Conservation (phyloP, 345 rosid species). For the Rhodamnia rubescens region DNA sequence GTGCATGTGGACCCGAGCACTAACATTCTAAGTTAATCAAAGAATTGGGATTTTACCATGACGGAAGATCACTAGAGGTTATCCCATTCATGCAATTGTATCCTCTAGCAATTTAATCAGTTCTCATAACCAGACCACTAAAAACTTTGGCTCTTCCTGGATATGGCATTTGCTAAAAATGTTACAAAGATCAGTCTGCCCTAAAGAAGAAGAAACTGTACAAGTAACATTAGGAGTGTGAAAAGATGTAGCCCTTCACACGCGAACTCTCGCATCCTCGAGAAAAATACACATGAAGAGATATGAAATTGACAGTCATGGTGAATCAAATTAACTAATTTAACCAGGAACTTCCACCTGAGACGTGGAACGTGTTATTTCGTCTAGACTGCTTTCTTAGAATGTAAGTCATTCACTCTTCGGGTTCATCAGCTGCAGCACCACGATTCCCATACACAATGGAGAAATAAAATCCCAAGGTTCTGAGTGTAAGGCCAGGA, state of each 20-base stretch:
- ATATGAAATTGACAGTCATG: not conserved
- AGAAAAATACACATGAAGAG: not conserved
- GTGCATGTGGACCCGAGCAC: not conserved
- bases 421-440: not conserved
- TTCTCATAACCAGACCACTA: not conserved
- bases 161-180: not conserved
- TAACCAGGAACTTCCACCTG: not conserved
- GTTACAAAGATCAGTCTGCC: not conserved
- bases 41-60: not conserved
- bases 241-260: not conserved
- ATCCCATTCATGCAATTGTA: not conserved
- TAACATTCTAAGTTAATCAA: not conserved
- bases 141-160: not conserved
- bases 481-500: constrained; percentile 68
- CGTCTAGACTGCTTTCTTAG: not conserved
- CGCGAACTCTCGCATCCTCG: not conserved
- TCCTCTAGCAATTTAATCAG: not conserved
- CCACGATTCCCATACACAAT: constrained; percentile 39
- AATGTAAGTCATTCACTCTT: not conserved
- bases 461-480: constrained; percentile 53
- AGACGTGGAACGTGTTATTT: not conserved
- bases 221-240: not conserved
- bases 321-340: not conserved
- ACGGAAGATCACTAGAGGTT: not conserved
- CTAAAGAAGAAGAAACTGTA: not conserved